Conservation (phyloP, 139 green algal genomes). For the Micromonas commoda region DNA sequence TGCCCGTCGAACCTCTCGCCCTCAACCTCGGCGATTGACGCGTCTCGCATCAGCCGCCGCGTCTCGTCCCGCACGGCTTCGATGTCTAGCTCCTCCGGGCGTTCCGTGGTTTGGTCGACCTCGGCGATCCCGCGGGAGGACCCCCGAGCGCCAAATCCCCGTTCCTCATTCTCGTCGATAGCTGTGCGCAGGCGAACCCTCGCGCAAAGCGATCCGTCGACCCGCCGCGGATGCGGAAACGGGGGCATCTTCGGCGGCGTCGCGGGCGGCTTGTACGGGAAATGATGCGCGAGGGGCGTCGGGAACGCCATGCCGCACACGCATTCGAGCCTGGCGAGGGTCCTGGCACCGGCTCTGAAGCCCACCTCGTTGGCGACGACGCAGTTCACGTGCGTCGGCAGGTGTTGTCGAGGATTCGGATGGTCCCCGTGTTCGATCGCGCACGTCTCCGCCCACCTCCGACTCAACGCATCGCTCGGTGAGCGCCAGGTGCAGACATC, state of each 20-base stretch:
- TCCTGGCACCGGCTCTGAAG: background rate
- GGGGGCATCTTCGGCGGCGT: background rate
- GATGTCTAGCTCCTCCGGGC: background rate
- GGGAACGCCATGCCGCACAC: background rate
- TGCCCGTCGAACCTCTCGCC: background rate
- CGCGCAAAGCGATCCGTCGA: background rate
- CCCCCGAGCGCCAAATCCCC: too few relatives aligned
- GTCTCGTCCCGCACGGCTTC: background rate
- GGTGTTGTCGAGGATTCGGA: background rate
- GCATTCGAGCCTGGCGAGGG: background rate
- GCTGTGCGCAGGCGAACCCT: background rate
- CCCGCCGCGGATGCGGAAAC: too few relatives aligned
- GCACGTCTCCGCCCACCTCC: too few relatives aligned
- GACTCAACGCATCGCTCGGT: too few relatives aligned
- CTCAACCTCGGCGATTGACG: background rate
- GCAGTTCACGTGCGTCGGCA: background rate
- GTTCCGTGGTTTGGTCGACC: background rate
- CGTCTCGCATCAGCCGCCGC: background rate
- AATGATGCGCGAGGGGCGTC: background rate
- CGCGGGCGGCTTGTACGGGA: background rate
- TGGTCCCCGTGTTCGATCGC: background rate
- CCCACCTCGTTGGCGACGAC: background rate
- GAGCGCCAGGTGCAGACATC: background rate
- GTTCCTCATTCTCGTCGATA: background rate
- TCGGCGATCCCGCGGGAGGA: background rate